Evolutionary conservation across 2,329 filamentous ascomycete species (phyloP).

Genomic region (Plenodomus biglobosus): DNA sequence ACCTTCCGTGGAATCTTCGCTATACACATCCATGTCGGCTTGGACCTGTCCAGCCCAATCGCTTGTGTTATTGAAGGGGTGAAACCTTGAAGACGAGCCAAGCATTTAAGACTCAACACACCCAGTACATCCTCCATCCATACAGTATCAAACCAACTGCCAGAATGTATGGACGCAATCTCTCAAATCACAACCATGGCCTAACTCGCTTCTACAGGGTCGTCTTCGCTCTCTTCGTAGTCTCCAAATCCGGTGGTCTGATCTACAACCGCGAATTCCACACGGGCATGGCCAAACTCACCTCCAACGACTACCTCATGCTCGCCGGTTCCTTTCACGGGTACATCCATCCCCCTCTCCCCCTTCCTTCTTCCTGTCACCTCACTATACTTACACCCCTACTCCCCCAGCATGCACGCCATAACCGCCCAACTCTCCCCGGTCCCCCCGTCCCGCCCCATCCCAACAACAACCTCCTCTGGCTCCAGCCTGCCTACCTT

Average conservation of each 20-base stretch:
- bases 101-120: too few species aligned
- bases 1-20: not conserved
- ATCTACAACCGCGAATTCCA: constrained; percentile 96
- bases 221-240: constrained; percentile 92
- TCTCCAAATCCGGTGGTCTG: constrained; percentile 97
- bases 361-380: not conserved
- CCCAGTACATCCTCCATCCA: too few species aligned
- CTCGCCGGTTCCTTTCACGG: constrained; percentile 97
- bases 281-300: constrained; percentile 81
- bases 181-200: not conserved
- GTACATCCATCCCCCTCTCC: constrained; percentile 51
- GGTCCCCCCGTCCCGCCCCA: constrained; percentile 25
- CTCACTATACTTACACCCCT: constrained; percentile 4
- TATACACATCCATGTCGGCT: too few species aligned
- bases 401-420: constrained; percentile 58
- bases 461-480: constrained; percentile 24
- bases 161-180: constrained; percentile 16
- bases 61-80: too few species aligned
- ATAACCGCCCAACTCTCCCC: constrained; percentile 55
- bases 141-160: not conserved
- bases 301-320: constrained; percentile 94
- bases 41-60: too few species aligned
- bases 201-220: constrained; percentile 63
- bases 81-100: too few species aligned
- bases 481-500: constrained; percentile 40